These are phyloP conservation scores for Chrysosporium keratinophilum DNA, from an alignment of 2,329 filamentous ascomycete genomes.

Conservation along the genomic window DNA sequence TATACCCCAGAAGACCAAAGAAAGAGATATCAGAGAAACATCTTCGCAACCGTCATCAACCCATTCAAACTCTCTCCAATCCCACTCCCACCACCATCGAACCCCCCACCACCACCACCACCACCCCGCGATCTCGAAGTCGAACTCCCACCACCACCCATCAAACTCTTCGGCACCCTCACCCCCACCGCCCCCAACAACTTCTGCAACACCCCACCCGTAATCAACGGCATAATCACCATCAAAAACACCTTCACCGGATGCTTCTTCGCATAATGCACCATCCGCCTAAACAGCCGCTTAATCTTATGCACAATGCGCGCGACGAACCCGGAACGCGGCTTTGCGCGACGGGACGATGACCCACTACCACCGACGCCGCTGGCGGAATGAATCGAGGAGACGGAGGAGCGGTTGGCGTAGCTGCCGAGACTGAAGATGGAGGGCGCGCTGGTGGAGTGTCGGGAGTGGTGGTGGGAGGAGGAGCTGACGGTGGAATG, in stretches of 20 bases:
- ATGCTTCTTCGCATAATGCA: conserved; percentile 70
- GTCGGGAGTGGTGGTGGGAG: conserved; percentile 19
- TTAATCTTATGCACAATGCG: conserved; percentile 65
- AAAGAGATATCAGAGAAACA: conserved; percentile 39
- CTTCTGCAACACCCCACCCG: conserved; percentile 68
- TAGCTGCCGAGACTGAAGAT: conserved; percentile 36
- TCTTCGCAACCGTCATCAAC: conserved; percentile 43
- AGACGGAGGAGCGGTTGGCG: conserved; percentile 27
- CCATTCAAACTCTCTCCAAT: conserved; percentile 39
- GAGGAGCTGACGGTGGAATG: conserved; percentile 26
- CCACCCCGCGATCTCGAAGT: conserved; percentile 17
- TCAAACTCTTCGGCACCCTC: conserved; percentile 54
- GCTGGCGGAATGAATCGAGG: conserved; percentile 35
- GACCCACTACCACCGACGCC: too few species aligned
- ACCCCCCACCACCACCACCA: conserved; percentile 17
- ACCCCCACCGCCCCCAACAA: conserved; percentile 72
- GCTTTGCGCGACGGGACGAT: conserved; percentile 66
- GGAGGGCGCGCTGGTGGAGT: conserved; percentile 33
- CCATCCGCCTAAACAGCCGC: conserved; percentile 67
- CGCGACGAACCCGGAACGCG: conserved; percentile 66
- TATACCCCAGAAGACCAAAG: background rate
- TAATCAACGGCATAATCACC: conserved; percentile 77
- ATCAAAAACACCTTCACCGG: conserved; percentile 80
- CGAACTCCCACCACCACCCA: conserved; percentile 30
- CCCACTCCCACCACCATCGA: conserved; percentile 30